Evolutionary conservation across 106 monocot species (phyloP), one percentile per base, ranked within the genome.

Genomic region (Allium fistulosum): DNA sequence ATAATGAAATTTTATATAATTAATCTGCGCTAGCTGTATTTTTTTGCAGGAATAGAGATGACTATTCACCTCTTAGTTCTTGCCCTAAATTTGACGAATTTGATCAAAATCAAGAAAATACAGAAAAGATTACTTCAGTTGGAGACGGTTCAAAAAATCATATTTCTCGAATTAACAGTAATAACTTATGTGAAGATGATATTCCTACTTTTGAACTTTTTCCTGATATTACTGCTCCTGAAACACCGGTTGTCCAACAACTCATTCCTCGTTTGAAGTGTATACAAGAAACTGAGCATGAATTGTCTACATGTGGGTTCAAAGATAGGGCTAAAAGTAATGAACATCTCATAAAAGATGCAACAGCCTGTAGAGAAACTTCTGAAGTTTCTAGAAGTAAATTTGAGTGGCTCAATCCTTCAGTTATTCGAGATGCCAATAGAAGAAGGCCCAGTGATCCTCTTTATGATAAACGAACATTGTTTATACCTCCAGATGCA

Each of bases 381-480:
- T 66, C 65, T 70, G 86, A 86, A 59, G 68, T 57, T 64, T 62
- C 15, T 65, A 77, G 18, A 26, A 88, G 82, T 71, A 92, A 97
- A 59, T 97, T 92, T 79, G 86, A 89, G 50, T 97, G 96, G 91
- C 86, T 97, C 28, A 86, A 97, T 59, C 83, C 80, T 66, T 80
- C 82, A 9, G 69, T 18, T 45, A 92, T 92, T 61, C 86, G 75
- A 74, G 96, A 97, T 87, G 80, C 79, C 49, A 88, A 75, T 68
- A 59, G 84, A 72, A 92, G 88, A 72, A 71, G 79, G 14, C 85
- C 88, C 49, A 68, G 27, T 59, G 86, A 97, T 59, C 88, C 80
- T 50, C 80, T 86, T 61, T 92, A 92, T 79, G 96, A 97, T 61
- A 83, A 86, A 58, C 86, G 84, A 78, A 97, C 88, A 37, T 71